Evolutionary conservation across 768 basidiomycete genomes (phyloP), one percentile per base, ranked within the genome.

Genomic region (Phlebiopsis gigantea): DNA sequence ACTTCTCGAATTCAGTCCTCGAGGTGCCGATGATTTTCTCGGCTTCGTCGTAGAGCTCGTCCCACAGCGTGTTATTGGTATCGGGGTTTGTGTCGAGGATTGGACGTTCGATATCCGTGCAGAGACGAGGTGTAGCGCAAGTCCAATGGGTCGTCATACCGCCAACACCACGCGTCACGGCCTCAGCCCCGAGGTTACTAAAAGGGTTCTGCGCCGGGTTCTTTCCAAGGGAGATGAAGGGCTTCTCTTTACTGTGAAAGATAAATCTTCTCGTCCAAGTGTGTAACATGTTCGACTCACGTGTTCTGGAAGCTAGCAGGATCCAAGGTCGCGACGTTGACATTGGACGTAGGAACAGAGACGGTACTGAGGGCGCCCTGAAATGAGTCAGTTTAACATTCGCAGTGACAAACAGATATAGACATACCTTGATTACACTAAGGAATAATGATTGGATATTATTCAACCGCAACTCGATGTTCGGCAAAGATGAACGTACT

Each of bases 101-200:
- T 9, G 65, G 65, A 14, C 55, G 62, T 45, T 66, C 63, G n/a
- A 41, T 10, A 7, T 52, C 49, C 24, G 21, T 4, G 44, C 46
- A 28, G 39, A 66, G 59, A 24, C 52, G 21, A 1, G 65, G 65
- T 0, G 64, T 65, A 10, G 64, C 62, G 50, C 65, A 66, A 1
- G 65, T 66, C 57, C 61, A 65, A 54, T 65, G 62, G 5, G 64
- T 65, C 15, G 57, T 45, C 66, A 67, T 67, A 10, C 66, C 66
- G 1, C 66, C 66, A 22, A 67, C 66, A 15, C 60, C 55, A 28
- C 65, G 62, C 3, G 66, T 66, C 24, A 67, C 61, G n/a, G 65
- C 59, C 43, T 64, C 57, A 6, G 60, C 65, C 8, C 53, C 57
- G 2, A 67, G 48, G 52, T 67, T 67, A 17, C 45, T 41, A 28